Conservation (phyloP, 768 basidiomycete genomes). For the Tulasnella sp. region DNA sequence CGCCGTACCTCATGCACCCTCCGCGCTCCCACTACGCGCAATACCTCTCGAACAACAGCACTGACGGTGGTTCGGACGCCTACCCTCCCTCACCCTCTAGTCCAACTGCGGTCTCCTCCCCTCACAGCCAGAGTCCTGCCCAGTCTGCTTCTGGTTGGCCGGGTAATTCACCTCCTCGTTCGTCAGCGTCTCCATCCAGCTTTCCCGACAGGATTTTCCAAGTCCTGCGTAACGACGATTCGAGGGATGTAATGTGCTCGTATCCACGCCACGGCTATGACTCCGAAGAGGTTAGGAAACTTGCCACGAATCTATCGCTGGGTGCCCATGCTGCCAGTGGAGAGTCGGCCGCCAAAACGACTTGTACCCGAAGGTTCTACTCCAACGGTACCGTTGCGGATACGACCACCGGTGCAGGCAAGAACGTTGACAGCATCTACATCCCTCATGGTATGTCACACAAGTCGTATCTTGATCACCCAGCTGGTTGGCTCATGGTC, state of each 20-base stretch:
- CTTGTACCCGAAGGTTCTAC: conserved; percentile 74
- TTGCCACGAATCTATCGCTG: neutral
- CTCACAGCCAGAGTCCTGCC: no score
- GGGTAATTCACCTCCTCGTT: neutral
- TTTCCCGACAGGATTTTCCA: conserved; percentile 12
- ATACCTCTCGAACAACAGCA: neutral
- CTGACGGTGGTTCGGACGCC: neutral
- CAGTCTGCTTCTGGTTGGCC: neutral
- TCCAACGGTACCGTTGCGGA: conserved; percentile 45
- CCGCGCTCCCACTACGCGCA: neutral
- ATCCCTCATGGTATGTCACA: conserved; percentile 67
- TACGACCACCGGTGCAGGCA: conserved; percentile 34
- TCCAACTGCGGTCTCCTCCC: neutral
- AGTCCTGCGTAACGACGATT: conserved; percentile 4
- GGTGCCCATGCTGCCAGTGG: conserved; percentile 25
- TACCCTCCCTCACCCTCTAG: neutral
- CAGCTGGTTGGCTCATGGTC: neutral
- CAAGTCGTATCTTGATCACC: neutral
- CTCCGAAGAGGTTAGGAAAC: neutral
- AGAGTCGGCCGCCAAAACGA: conserved; percentile 55
- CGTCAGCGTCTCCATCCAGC: neutral
- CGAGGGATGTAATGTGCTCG: conserved; percentile 4
- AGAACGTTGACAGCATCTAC: conserved; percentile 74
- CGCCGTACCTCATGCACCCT: neutral
- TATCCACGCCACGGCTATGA: neutral